Conservation (phyloP, 2,329 filamentous ascomycete genomes). For the Fusarium sp. region DNA sequence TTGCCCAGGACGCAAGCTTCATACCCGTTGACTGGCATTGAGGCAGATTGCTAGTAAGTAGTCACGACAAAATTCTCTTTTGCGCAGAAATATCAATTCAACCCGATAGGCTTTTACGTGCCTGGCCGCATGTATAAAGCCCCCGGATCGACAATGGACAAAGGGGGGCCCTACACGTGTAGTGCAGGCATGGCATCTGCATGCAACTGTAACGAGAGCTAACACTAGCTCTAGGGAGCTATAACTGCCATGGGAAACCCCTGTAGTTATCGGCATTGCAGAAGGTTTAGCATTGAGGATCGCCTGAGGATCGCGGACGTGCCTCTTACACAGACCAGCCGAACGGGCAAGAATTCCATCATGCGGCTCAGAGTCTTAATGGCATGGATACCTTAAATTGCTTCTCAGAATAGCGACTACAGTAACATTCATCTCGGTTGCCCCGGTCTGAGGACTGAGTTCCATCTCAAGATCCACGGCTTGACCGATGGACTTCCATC, state of each 20-base stretch:
- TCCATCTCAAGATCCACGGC: background rate
- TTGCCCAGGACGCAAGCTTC: conserved; percentile 32
- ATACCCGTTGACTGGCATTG: conserved; percentile 35
- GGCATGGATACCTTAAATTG: conserved; percentile 7
- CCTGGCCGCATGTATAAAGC: conserved; percentile 15
- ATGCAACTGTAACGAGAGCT: conserved; percentile 26
- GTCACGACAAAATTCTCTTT: background rate
- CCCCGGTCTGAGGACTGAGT: conserved; percentile 24
- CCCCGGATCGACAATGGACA: conserved; percentile 15
- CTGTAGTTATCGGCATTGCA: conserved; percentile 1
- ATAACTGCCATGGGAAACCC: background rate
- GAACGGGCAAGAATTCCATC: conserved; percentile 4
- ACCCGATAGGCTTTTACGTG: conserved; percentile 1
- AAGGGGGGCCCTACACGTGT: conserved; percentile 20
- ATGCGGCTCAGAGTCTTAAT: background rate
- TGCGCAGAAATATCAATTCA: background rate
- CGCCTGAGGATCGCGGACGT: conserved; percentile 18
- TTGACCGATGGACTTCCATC: background rate
- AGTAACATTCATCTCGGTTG: conserved; percentile 17
- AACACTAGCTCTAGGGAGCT: conserved; percentile 9
- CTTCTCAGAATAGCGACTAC: conserved; percentile 1
- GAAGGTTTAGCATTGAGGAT: conserved; percentile 26
- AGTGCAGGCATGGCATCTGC: conserved; percentile 13
- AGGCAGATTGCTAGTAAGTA: conserved; percentile 3
- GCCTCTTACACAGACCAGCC: conserved; percentile 18